phyloP scores from a whole-genome alignment of 1,139 yeast species.

The Lodderomyces parapsilosis region DNA sequence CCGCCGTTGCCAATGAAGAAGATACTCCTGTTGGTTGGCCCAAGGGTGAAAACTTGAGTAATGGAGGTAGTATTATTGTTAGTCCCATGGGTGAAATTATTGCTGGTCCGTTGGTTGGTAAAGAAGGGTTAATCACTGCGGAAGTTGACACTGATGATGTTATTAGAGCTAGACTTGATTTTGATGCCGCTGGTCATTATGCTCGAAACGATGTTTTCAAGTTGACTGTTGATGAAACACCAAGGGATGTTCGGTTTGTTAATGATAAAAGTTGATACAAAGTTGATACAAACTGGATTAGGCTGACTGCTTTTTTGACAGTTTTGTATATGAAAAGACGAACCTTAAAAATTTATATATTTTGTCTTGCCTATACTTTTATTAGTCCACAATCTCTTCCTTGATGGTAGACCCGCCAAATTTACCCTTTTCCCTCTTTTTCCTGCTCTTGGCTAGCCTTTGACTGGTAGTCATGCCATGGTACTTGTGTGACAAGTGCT shows the following conservation, averaged over 20 bases:
- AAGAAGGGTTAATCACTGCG: neutral
- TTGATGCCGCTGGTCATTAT: neutral
- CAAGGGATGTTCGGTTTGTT: neutral
- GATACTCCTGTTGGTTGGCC: neutral
- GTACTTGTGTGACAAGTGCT: conserved; percentile 79
- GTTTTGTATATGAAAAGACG: too few species aligned
- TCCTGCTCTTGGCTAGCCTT: neutral
- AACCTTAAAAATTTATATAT: too few species aligned
- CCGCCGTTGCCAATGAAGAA: neutral
- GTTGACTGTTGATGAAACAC: neutral
- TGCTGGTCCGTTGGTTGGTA: conserved; percentile 1
- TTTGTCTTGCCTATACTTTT: too few species aligned
- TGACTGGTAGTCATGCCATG: conserved; percentile 52
- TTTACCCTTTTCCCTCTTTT: neutral
- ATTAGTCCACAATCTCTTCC: neutral
- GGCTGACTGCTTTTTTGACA: too few species aligned
- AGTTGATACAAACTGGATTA: neutral
- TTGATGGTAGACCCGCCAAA: neutral
- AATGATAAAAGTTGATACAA: neutral
- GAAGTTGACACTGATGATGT: neutral
- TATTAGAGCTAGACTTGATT: neutral
- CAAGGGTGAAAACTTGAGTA: neutral
- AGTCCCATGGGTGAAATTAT: neutral
- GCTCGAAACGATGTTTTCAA: neutral
- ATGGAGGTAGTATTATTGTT: neutral